Evolutionary conservation across 768 basidiomycete genomes (phyloP).

Genomic region (Phlebiopsis flavidoalba): DNA sequence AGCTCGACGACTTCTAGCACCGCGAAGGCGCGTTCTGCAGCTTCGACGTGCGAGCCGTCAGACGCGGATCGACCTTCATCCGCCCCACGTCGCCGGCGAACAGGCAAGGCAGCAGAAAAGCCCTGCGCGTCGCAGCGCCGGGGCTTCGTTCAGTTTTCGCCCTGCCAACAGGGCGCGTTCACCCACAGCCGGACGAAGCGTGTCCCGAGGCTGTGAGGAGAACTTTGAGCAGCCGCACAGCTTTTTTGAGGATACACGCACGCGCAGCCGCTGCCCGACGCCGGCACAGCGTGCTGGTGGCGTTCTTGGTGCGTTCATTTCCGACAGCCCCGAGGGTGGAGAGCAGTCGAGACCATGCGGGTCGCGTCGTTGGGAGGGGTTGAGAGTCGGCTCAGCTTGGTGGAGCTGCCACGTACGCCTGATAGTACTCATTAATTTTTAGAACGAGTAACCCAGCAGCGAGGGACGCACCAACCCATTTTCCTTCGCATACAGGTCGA

Average conservation of each 20-base stretch:
- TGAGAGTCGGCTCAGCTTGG: too few relatives aligned
- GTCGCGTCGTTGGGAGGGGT: not conserved
- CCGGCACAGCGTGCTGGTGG: not conserved
- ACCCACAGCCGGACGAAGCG: not conserved
- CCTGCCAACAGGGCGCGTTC: not conserved
- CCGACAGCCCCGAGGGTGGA: not conserved
- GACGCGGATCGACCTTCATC: not conserved
- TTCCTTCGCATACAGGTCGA: not conserved
- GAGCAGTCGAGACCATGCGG: not conserved
- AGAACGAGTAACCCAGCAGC: not conserved
- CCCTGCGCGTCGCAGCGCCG: not conserved
- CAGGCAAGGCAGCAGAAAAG: not conserved
- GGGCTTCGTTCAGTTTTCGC: not conserved
- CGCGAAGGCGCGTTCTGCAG: not conserved
- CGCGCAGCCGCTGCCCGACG: not conserved
- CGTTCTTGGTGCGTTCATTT: not conserved
- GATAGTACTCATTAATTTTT: not conserved
- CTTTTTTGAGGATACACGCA: too few relatives aligned
- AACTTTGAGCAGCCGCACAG: not conserved
- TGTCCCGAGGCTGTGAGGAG: not conserved
- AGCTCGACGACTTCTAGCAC: not conserved
- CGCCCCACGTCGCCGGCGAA: not conserved
- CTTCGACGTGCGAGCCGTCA: not conserved
- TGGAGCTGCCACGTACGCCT: not conserved
- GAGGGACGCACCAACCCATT: not conserved